phyloP scores from a whole-genome alignment of 2,329 filamentous ascomycete genomes.

The Arthrinium phaeospermum region DNA sequence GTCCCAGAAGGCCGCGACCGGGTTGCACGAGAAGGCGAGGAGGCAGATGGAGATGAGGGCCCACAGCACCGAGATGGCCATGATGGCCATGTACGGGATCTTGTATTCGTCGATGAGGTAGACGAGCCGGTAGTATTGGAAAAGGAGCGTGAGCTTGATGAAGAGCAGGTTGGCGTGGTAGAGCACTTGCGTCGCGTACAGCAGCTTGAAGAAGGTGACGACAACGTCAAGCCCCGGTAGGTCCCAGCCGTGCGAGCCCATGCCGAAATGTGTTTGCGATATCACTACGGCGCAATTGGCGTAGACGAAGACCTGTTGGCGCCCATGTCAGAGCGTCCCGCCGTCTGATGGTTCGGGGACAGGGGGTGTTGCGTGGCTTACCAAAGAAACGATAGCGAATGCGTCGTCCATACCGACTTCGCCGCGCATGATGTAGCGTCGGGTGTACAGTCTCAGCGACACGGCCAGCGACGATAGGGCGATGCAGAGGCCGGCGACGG shows the following conservation, averaged over 20 bases:
- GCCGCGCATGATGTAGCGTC: not conserved
- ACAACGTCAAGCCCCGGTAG: not conserved
- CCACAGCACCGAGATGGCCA: conserved; percentile 10
- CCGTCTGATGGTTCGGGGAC: not conserved
- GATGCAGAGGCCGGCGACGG: not conserved
- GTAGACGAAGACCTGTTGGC: not conserved
- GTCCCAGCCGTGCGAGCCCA: conserved; percentile 9
- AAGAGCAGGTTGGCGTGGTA: conserved; percentile 10
- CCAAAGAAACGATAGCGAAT: conserved; percentile 8
- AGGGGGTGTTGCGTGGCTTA: not conserved
- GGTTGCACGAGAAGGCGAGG: not conserved
- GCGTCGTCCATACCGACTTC: not conserved
- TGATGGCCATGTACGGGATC: conserved; percentile 1
- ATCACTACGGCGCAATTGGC: not conserved
- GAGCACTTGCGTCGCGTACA: not conserved
- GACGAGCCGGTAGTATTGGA: conserved; percentile 19
- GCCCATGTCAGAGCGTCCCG: not conserved
- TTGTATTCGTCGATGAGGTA: not conserved
- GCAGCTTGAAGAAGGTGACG: conserved; percentile 1
- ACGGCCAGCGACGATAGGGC: not conserved
- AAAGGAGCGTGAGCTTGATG: conserved; percentile 14
- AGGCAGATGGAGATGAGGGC: conserved; percentile 9
- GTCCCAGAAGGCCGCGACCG: conserved; percentile 14
- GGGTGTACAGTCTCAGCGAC: not conserved
- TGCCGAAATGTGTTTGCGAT: not conserved